Evolutionary conservation across 1,139 yeast species (phyloP), one percentile per base, ranked within the genome.

Genomic region (Pichia kudriavzevii): DNA sequence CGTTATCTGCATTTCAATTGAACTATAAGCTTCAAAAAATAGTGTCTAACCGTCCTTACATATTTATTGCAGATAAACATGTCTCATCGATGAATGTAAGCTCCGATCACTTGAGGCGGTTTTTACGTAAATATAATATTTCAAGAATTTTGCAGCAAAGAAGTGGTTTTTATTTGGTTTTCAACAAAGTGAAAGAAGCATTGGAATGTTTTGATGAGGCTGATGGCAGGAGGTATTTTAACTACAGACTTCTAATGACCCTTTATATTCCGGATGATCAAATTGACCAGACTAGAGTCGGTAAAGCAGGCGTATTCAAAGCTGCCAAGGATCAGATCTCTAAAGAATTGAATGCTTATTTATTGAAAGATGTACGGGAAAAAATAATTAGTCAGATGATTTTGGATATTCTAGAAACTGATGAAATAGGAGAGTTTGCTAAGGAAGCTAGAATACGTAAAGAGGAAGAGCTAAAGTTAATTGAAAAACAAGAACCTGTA

Each of bases 281-380:
- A 27, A 46, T 49, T 46, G 28, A 34, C 7, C 38, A 44, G 17
- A 49, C 56, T 1, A 44, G 49, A 31, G 40, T 54, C 10, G 58
- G 56, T 2, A 47, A 42, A 34, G 36, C 49, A 10, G 43, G 39
- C 13, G 35, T 22, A 22, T 11, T 34, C 6, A 35, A 37, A 20
- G 12, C 25, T 38, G 81, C 94, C 0, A 64, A 73, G 1, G 64
- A 69, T 28, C 61, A 71, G 42, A 61, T 85, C 28, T 56, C 77
- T 23, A 72, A 71, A 39, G 95, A 85, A 43, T 67, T 85, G 36
- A 74, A 73, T 43, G 61, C 66, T 5, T 75, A 79, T 35, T 58
- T 85, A 34, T 61, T 76, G 24, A 79, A 80, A 42, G 95, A 85
- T 58, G 72, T 85, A 23, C 66, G 84, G 48, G 91, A 79, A 49